Conservation (phyloP, 2,329 filamentous ascomycete genomes). For the Nakataea oryzae region DNA sequence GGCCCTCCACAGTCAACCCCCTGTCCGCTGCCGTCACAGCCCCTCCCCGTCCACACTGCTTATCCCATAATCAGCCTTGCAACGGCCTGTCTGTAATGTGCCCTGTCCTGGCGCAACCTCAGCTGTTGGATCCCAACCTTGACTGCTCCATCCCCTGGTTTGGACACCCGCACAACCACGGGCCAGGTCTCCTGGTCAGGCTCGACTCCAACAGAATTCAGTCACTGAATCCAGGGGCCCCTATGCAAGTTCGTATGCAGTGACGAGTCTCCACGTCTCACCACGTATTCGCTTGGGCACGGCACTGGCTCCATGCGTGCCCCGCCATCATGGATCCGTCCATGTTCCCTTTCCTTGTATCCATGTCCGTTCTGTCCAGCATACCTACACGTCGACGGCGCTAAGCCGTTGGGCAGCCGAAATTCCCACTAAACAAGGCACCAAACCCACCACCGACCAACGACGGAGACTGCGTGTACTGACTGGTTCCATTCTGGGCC, state of each 20-base stretch:
- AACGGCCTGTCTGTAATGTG: background rate
- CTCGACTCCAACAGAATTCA: background rate
- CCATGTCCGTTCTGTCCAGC: background rate
- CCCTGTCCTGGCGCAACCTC: background rate
- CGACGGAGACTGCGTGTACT: no score
- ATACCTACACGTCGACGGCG: background rate
- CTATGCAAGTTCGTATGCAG: background rate
- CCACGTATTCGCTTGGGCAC: background rate
- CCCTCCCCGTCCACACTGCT: background rate
- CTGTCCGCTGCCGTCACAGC: background rate
- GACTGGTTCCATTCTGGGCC: background rate
- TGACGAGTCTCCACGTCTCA: background rate
- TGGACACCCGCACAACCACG: background rate
- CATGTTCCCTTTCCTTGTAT: background rate
- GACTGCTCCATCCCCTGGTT: background rate
- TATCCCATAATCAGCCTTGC: background rate
- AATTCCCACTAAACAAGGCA: background rate
- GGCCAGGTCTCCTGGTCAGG: background rate
- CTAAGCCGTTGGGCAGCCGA: background rate
- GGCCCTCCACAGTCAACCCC: background rate
- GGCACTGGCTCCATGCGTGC: no score
- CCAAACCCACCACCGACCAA: background rate
- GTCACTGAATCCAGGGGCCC: background rate
- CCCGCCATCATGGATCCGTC: no score
- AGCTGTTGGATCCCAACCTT: background rate